These are phyloP conservation scores for Russula sp. DNA, from an alignment of 768 basidiomycete species.

Conservation along the genomic window DNA sequence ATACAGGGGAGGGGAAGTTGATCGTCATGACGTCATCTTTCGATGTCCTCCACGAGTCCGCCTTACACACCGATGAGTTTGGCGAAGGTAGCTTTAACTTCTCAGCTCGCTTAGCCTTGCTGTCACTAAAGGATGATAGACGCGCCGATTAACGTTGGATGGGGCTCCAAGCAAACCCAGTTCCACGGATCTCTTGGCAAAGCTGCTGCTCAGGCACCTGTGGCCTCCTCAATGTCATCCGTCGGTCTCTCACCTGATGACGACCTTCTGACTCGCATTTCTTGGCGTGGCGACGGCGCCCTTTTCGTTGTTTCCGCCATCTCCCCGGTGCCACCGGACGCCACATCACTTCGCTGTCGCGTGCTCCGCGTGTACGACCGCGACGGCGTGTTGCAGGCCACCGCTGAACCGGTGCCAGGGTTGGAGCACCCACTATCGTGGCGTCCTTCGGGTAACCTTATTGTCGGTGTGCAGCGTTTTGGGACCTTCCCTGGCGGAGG, in stretches of 20 bases:
- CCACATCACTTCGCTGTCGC: slow-evolving; percentile 44
- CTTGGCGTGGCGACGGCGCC: slow-evolving; percentile 92
- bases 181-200: slow-evolving; percentile 97
- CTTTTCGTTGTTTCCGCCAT: slow-evolving; percentile 74
- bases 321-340: slow-evolving; percentile 29
- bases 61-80: slow-evolving; percentile 70
- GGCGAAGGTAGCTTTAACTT: slow-evolving; percentile 63
- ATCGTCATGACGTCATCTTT: slow-evolving; percentile 87
- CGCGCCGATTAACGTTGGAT: slow-evolving; percentile 91
- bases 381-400: slow-evolving; percentile 71
- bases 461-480: slow-evolving; percentile 78
- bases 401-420: slow-evolving; percentile 79
- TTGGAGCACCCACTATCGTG: slow-evolving; percentile 78
- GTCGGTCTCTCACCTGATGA: slow-evolving; percentile 67
- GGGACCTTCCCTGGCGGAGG: slow-evolving; percentile 67
- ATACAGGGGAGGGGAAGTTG: slow-evolving; percentile 67
- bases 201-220: slow-evolving; percentile 58
- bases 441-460: slow-evolving; percentile 86
- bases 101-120: background rate
- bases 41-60: slow-evolving; percentile 79
- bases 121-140: slow-evolving; percentile 46
- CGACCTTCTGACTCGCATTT: slow-evolving; percentile 66
- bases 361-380: slow-evolving; percentile 73
- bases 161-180: slow-evolving; percentile 96
- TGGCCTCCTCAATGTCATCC: slow-evolving; percentile 37